Percentiles rank a stretch among this genome's conserved stretches.
Evolutionary conservation across 305 asterid species (phyloP).

Genomic region (Striga hermonthica): DNA sequence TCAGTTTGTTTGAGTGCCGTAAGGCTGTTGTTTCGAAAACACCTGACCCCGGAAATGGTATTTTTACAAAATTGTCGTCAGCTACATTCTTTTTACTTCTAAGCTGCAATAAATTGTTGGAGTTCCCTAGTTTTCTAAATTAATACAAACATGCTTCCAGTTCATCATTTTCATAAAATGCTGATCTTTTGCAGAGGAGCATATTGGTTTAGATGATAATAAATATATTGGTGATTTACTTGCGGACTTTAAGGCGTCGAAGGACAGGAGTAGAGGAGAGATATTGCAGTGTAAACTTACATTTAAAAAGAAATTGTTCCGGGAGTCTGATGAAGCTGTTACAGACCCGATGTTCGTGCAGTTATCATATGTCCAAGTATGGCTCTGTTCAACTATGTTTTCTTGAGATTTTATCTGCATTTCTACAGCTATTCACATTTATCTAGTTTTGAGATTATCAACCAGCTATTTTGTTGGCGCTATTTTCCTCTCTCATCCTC

Average conservation of each 20-base stretch:
- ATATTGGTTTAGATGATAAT: slow-evolving; percentile 86
- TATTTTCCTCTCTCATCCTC: slow-evolving; percentile 23
- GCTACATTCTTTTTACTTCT: not conserved
- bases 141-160: slow-evolving; percentile 16
- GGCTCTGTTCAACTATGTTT: slow-evolving; percentile 24
- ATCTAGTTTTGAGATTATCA: slow-evolving; percentile 22
- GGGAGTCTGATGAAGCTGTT: slow-evolving; percentile 95
- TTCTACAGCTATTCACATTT: slow-evolving; percentile 9
- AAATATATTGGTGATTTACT: slow-evolving; percentile 90
- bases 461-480: slow-evolving; percentile 21
- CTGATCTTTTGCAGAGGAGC: slow-evolving; percentile 60
- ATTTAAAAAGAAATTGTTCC: slow-evolving; percentile 88
- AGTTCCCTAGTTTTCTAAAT: slow-evolving; percentile 21
- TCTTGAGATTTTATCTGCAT: not conserved
- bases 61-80: slow-evolving; percentile 3
- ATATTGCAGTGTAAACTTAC: slow-evolving; percentile 81
- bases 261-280: slow-evolving; percentile 94
- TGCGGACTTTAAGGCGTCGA: slow-evolving; percentile 89
- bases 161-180: slow-evolving; percentile 26
- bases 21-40: slow-evolving; percentile 91
- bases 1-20: slow-evolving; percentile 89
- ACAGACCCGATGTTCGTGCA: slow-evolving; percentile 94
- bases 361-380: slow-evolving; percentile 88
- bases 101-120: not conserved
- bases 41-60: slow-evolving; percentile 89